Evolutionary conservation across 169 alveolate species (phyloP).

Genomic region (Plasmodium billcollinsi): DNA sequence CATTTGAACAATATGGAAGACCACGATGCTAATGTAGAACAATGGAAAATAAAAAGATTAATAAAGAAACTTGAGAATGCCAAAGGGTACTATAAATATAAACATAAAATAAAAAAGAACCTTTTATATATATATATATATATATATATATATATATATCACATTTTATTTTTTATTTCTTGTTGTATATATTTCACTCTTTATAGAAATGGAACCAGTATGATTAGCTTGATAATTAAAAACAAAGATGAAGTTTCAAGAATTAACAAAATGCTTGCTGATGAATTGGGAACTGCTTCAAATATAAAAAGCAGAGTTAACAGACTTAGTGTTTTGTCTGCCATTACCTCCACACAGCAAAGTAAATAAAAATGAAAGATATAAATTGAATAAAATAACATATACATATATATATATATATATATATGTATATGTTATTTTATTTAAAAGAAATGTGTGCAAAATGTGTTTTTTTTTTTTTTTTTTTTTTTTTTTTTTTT

Average conservation of each 20-base stretch:
- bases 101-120: not conserved
- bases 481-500: not conserved
- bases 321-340: conserved; percentile 97
- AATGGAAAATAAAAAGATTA: conserved; percentile 94
- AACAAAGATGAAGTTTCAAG: conserved; percentile 97
- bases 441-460: not conserved
- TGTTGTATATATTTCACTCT: not conserved
- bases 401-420: conserved; percentile 2
- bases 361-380: conserved; percentile 80
- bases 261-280: conserved; percentile 95
- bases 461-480: not conserved
- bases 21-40: conserved; percentile 91
- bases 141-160: not conserved
- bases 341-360: conserved; percentile 98
- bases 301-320: conserved; percentile 97
- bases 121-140: not conserved
- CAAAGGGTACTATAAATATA: conserved; percentile 87
- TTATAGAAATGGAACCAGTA: conserved; percentile 95
- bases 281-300: conserved; percentile 97
- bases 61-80: conserved; percentile 93
- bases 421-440: not conserved
- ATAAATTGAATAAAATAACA: not conserved
- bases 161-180: not conserved
- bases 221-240: conserved; percentile 96
- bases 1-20: conserved; percentile 64